Evolutionary conservation across 768 basidiomycete genomes (phyloP).

Genomic region (Dentipellis sp.): DNA sequence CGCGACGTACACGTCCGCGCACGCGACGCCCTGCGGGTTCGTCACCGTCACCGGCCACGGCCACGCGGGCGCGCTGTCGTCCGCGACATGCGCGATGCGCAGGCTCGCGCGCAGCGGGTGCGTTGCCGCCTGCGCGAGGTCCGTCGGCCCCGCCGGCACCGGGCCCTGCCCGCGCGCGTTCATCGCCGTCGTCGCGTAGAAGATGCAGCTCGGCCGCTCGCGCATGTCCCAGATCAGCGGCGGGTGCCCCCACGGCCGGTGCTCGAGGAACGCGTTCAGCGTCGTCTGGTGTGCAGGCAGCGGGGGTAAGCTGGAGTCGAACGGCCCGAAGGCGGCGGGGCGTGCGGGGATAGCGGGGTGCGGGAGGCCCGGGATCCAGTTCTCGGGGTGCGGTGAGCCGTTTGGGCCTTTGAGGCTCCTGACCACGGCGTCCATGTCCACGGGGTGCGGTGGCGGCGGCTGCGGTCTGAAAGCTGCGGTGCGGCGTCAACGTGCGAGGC

Average conservation of each 20-base stretch:
- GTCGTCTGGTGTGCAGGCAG: slow-evolving; percentile 39
- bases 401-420: slow-evolving; percentile 19
- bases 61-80: slow-evolving; percentile 37
- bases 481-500: slow-evolving; percentile 5
- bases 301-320: background rate
- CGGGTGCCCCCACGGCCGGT: slow-evolving; percentile 30
- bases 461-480: background rate
- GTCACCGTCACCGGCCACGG: slow-evolving; percentile 48
- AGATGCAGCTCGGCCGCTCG: slow-evolving; percentile 8
- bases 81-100: slow-evolving; percentile 44
- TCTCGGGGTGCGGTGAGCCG: slow-evolving; percentile 28
- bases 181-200: slow-evolving; percentile 16
- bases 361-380: slow-evolving; percentile 29
- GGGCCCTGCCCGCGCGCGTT: slow-evolving; percentile 25
- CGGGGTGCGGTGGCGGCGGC: slow-evolving; percentile 11
- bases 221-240: slow-evolving; percentile 43
- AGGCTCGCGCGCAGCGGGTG: slow-evolving; percentile 49
- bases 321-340: slow-evolving; percentile 27
- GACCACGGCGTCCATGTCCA: slow-evolving; percentile 26
- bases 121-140: slow-evolving; percentile 52
- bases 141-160: slow-evolving; percentile 8
- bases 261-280: slow-evolving; percentile 49
- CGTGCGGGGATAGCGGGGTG: slow-evolving; percentile 29
- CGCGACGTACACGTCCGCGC: slow-evolving; percentile 40
- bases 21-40: slow-evolving; percentile 38